phyloP scores from a whole-genome alignment of 2,329 filamentous ascomycete genomes.

The Davidsoniella eucalypti region DNA sequence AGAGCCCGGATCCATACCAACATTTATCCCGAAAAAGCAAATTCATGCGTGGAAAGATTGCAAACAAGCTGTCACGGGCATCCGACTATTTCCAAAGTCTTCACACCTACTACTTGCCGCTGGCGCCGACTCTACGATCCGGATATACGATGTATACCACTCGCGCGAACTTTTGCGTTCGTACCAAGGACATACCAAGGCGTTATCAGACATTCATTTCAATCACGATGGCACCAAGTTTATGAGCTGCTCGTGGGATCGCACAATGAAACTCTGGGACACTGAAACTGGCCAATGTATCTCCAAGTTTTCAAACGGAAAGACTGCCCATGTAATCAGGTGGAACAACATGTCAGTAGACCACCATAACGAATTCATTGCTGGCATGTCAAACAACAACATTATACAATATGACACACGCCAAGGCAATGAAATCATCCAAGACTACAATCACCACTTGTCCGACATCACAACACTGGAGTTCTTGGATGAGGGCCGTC shows the following conservation, averaged over 20 bases:
- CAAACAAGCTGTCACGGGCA: constrained; percentile 66
- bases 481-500: constrained; percentile 83
- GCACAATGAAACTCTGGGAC: constrained; percentile 96
- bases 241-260: constrained; percentile 81
- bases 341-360: constrained; percentile 81
- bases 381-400: constrained; percentile 97
- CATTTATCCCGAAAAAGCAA: constrained; percentile 88
- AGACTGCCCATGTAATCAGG: constrained; percentile 84
- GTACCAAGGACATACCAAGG: constrained; percentile 82
- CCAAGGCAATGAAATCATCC: constrained; percentile 59
- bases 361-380: constrained; percentile 75
- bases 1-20: constrained; percentile 63
- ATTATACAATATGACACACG: constrained; percentile 93
- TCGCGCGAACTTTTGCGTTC: constrained; percentile 73
- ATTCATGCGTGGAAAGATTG: constrained; percentile 80
- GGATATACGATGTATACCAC: constrained; percentile 91
- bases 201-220: constrained; percentile 80
- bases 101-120: constrained; percentile 81
- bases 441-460: constrained; percentile 96
- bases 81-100: constrained; percentile 77
- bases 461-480: constrained; percentile 97
- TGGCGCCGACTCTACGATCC: constrained; percentile 79
- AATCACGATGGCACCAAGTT: constrained; percentile 70
- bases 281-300: constrained; percentile 86
- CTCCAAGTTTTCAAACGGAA: constrained; percentile 78